Conservation (phyloP, 2,329 filamentous ascomycete genomes). For the Zymoseptoria ardabiliae region DNA sequence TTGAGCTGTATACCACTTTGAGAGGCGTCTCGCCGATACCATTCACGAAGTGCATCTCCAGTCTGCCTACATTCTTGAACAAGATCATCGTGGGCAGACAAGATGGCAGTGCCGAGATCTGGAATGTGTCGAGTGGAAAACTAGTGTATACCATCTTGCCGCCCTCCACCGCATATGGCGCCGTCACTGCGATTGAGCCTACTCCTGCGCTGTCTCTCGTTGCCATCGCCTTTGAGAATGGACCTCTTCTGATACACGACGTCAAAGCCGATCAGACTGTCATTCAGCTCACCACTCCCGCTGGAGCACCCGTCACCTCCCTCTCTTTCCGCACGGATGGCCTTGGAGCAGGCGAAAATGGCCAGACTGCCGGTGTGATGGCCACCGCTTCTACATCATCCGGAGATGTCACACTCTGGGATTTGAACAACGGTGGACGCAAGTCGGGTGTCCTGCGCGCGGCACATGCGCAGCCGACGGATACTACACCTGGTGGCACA, state of each 20-base stretch:
- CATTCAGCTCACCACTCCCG: conserved; percentile 50
- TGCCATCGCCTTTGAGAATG: conserved; percentile 78
- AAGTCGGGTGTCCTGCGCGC: conserved; percentile 80
- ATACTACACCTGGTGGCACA: conserved; percentile 69
- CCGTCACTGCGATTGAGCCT: conserved; percentile 80
- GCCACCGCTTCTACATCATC: conserved; percentile 72
- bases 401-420: conserved; percentile 93
- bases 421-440: conserved; percentile 80
- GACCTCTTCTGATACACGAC: conserved; percentile 73
- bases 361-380: conserved; percentile 82
- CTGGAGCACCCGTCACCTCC: conserved; percentile 60
- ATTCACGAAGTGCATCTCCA: conserved; percentile 72
- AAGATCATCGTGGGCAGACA: conserved; percentile 84
- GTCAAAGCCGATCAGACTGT: conserved; percentile 68
- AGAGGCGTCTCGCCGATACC: conserved; percentile 50
- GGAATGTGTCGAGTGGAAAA: conserved; percentile 90
- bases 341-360: conserved; percentile 79
- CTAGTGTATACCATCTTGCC: conserved; percentile 85
- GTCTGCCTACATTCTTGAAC: conserved; percentile 91
- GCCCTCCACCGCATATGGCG: conserved; percentile 61
- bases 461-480: conserved; percentile 71
- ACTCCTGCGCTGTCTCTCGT: conserved; percentile 77
- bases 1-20: conserved; percentile 87
- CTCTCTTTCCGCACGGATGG: conserved; percentile 90
- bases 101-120: conserved; percentile 90